Evolutionary conservation across 148 eudicot species (phyloP), one percentile per base, ranked within the genome.

Genomic region (Nyssa sinensis): DNA sequence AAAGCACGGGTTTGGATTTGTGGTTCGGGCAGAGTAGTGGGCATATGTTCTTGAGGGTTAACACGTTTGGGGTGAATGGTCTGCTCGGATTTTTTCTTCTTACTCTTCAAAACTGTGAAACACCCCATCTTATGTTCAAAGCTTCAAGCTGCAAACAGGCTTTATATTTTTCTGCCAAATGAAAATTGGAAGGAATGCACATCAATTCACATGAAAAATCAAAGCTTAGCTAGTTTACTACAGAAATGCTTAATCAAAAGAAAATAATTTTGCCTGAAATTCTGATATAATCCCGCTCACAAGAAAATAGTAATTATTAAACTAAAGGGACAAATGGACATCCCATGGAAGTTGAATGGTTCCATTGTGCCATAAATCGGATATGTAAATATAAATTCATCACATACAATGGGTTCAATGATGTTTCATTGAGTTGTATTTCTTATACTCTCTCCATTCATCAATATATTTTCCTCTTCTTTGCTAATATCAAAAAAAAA

Each of bases 1-100:
- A 95, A 76, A 1, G 88, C 73, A 60, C 86, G 88, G 65, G 71
- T 77, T 47, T 75, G 78, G 24, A 63, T 60, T 70, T 78, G 88
- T 28, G 96, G 98, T 77, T 87, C 93, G 4, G 98, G 98, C 53
- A 94, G 88, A 29, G 84, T 72, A 49, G 94, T 86, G 12, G 90
- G 88, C 24, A 96, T 76, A 68, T 78, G 84, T 66, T 90, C 97
- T 74, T 90, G 96, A 41, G 91, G 90, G 29, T 86, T 83, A 25
- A 84, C 88, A 6, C 88, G 89, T 62, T 85, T 89, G 7, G 69
- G 78, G 75, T 83, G 78, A 33, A 84, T 65, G 51, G 78, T 79
- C 72, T 81, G 87, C 72, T 90, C 90, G 5, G 77, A 74, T 77
- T 86, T 95, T 81, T 92, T 95, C 93, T 92, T 95, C 84, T 85